Base-by-base conservation (phyloP, 768 basidiomycete species). In the Tylopilus subfusipes region DNA sequence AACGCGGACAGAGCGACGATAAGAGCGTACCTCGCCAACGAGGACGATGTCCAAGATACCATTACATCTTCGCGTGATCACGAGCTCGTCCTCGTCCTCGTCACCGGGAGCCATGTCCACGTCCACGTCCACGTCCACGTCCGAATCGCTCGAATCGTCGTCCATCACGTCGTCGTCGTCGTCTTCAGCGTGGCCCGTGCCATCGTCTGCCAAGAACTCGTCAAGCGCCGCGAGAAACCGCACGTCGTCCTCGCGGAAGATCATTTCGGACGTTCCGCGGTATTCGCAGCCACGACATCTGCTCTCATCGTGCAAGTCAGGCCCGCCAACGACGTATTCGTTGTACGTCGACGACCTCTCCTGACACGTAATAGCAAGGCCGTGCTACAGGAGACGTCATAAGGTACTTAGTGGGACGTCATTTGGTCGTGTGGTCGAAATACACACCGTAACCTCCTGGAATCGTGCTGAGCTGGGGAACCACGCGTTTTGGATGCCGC, bases 11-110 rank as follows among this genome's bases (percentile, higher is more conserved):
- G 25, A 16, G 19, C n/a, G n/a, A n/a, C n/a, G n/a, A n/a, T n/a
- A 34, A 40, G 42, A 12, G 64, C 73, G 55, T 53, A 84, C 83
- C 69, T 79, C 76, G 50, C 86, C 86, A 13, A 79, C 80, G 57
- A 88, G 66, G 29, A 86, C 72, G 43, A 84, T 79, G 59, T 89
- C 86, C 51, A 69, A 69, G 5, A 86, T 75, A 1, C 86, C 85
- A 30, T 72, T 65, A 50, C 88, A 88, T 31, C 61, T 65, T 16
- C 65, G 60, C 14, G 29, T 50, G 43, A 73, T 51, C 13, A 57
- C 57, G 43, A 67, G 64, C 33, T 71, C 68, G 1, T 54, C 40
- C 21, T 27, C 59, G 13, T 56, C 69, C n/a, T n/a, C n/a, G n/a
- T n/a, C n/a, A n/a, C n/a, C n/a, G n/a, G n/a, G n/a, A n/a, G n/a